These are phyloP conservation scores for Salix caprea DNA, from an alignment of 345 rosid species.

Conservation along the genomic window DNA sequence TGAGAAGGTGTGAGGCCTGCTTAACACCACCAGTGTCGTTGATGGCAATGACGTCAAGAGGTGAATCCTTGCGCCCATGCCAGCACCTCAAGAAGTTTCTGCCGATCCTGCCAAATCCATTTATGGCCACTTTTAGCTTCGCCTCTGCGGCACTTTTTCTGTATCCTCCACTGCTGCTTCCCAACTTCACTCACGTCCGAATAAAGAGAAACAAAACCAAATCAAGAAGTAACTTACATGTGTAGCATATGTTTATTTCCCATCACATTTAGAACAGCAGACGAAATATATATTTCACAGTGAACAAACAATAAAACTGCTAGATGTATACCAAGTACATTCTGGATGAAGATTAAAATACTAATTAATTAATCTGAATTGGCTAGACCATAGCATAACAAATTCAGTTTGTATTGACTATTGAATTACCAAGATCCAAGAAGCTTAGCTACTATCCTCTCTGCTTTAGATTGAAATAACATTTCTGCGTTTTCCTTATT, in stretches of 20 bases:
- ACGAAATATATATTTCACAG: not conserved
- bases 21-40: conserved; percentile 93
- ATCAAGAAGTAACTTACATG: not conserved
- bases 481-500: too few species aligned
- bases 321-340: not conserved
- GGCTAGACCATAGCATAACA: not conserved
- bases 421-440: not conserved
- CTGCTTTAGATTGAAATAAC: not conserved
- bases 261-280: not conserved
- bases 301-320: not conserved
- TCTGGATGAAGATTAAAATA: not conserved
- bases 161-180: conserved; percentile 60
- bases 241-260: not conserved
- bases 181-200: conserved; percentile 29
- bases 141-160: conserved; percentile 67
- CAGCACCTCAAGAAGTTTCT: conserved; percentile 97
- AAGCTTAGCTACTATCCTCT: not conserved
- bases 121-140: conserved; percentile 86
- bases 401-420: not conserved
- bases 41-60: conserved; percentile 80
- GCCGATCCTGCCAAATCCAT: conserved; percentile 89
- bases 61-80: conserved; percentile 94
- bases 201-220: not conserved
- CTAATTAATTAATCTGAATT: not conserved
- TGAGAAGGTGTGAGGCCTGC: conserved; percentile 96